phyloP scores from a whole-genome alignment of 2,329 filamentous ascomycete genomes.

The Akanthomyces uredinophilus region DNA sequence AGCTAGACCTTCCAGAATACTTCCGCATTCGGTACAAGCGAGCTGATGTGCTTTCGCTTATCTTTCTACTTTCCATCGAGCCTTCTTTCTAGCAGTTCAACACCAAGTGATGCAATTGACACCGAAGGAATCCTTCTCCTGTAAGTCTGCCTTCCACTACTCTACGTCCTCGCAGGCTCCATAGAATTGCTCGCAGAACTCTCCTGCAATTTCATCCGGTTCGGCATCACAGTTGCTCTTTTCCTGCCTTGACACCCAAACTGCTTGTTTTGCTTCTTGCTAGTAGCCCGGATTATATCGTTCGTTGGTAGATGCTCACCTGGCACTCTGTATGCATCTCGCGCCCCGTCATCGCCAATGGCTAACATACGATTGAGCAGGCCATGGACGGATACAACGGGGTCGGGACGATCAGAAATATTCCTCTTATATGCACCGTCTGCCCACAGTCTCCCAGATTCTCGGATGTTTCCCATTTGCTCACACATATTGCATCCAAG shows the following conservation, averaged over 20 bases:
- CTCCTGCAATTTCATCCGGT: conserved; percentile 15
- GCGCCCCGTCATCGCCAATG: background rate
- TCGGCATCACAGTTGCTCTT: conserved; percentile 21
- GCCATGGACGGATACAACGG: conserved; percentile 29
- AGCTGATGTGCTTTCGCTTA: background rate
- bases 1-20: conserved; percentile 2
- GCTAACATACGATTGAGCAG: conserved; percentile 21
- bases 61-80: background rate
- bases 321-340: conserved; percentile 4
- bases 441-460: conserved; percentile 77
- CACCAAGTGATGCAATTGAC: background rate
- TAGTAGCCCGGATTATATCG: background rate
- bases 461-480: conserved; percentile 84
- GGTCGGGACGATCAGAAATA: conserved; percentile 29
- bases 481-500: conserved; percentile 90
- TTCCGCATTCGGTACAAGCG: background rate
- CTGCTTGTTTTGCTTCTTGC: conserved; percentile 17
- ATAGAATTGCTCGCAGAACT: conserved; percentile 6
- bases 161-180: background rate
- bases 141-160: background rate
- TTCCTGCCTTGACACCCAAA: conserved; percentile 19
- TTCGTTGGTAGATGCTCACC: background rate
- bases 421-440: conserved; percentile 74
- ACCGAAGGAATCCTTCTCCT: conserved; percentile 1
- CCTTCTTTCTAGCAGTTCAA: background rate